Evolutionary conservation across 2,329 filamentous ascomycete species (phyloP), one percentile per base, ranked within the genome.

Genomic region (Beauveria sp.): DNA sequence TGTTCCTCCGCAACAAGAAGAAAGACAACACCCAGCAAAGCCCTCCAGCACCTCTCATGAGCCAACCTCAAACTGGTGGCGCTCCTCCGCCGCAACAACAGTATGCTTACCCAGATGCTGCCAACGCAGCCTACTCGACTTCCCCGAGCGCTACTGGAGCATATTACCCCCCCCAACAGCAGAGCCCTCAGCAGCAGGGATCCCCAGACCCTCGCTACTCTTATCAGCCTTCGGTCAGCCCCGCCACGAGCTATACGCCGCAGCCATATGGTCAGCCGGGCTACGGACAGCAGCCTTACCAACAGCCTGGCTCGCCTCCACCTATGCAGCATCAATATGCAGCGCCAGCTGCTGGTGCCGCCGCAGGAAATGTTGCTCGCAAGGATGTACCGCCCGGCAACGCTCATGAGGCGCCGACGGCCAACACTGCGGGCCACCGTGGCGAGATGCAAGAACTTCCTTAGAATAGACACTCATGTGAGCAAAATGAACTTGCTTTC

Each of bases 1-100:
- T 76, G 63, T 62, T 72, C 61, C 65, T 74, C 54, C 69, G 73
- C 61, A 55, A 51, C 40, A 68, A 66, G 60, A 67, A 68, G 62
- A 73, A 68, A 65, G 50, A 20, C 61, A 47, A 46, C 26, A 16
- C n/a, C 3, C 60, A 57, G 38, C 51, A 55, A 24, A 61, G 58
- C 55, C 53, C 58, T 20, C 55, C 62, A 1, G 40, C 58, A 16
- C 66, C 63, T 26, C 53, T 54, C 42, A 57, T 54, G 59, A 61
- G 52, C 62, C 54, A 60, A 10, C 47, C 58, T 7, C 58, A 61
- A 3, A 42, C 16, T n/a, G 54, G 43, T 20, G 57, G 58, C 43
- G 56, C 22, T 14, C 50, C 58, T 28, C 51, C 52, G 26, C 16
- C 40, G 47, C 62, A 50, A 28, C n/a, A 30, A 34, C 63, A 62